Base-by-base conservation (phyloP, 2,329 filamentous ascomycete species). In the Pseudocercospora pini-densiflorae region DNA sequence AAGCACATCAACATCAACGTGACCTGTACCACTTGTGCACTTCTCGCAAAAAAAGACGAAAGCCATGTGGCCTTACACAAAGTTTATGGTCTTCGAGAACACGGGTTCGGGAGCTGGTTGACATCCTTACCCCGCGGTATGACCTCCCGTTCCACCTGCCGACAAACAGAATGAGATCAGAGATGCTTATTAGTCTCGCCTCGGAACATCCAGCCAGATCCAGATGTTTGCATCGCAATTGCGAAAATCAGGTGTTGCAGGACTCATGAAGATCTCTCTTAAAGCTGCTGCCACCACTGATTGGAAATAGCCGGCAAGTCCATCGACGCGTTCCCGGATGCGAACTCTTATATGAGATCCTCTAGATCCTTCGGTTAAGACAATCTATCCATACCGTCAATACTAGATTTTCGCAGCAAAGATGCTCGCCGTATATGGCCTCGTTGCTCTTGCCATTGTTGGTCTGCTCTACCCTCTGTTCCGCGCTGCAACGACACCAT, bases 401-500 rank as follows among this genome's bases (percentile, higher is more conserved):
- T n/a, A n/a, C n/a, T n/a, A n/a, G n/a, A n/a, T n/a, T n/a, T n/a
- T n/a, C n/a, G n/a, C n/a, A n/a, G n/a, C n/a, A n/a, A n/a, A n/a
- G n/a, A n/a, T 55, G 51, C 5, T 55, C 27, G 51, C n/a, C 16
- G 5, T 10, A 19, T 55, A 55, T 33, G 51, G 12, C 3, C 24
- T 55, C 6, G 12, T 33, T 12, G 27, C 24, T 33, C 24, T 31
- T 12, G 27, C 27, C 51, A 16, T 27, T 10, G 1, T 55, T 31
- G 24, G 19, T 9, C 23, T 33, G 5, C 7, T 66, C 23, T 54
- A 19, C 24, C 5, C 54, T 23, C 43, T 66, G 14, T 54, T 43
- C 59, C 45, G 49, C n/a, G 59, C 59, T 24, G 40, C 62, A 16
- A 49, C 29, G 8, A 55, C 64, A 14, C 67, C 69, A 9, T 54